Base-by-base conservation (phyloP, 176 grass and related monocot species). In the Olyra latifolia region DNA sequence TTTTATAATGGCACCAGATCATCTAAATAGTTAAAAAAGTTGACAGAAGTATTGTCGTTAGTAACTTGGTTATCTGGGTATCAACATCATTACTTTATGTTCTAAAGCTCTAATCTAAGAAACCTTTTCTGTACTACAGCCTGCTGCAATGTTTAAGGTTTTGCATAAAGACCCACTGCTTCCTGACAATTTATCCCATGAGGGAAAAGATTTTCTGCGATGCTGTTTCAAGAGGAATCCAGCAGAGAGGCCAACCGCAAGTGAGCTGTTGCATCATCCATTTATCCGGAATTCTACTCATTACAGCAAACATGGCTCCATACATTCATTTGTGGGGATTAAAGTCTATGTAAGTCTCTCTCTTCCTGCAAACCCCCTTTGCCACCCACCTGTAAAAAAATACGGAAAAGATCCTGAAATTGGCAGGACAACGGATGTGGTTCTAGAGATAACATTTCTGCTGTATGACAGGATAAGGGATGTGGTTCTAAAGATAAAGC, bases 81-180 rank as follows among this genome's bases (percentile, higher is more conserved):
- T 61, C 25, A 41, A 66, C 44, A 75, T 46, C 16, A n/a, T 22
- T 35, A 50, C 25, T 46, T 69, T 62, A 14, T 65, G 38, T 62
- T 54, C 44, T 80, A n/a, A 69, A 40, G 17, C 50, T 12, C 15
- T 79, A 59, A 23, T 67, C 39, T 74, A 74, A 68, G 10, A 32
- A 50, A 61, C 32, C 38, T 74, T 79, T 78, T 56, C 24, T 81
- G 6, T 58, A 46, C 38, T 57, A 62, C 88, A 98, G 92, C 80
- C 90, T 45, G 88, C 90, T 30, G 96, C 96, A 38, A 95, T 98
- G 92, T 98, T 98, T 87, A 98, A 88, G 59, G 96, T 98, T 32
- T 86, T 98, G 85, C 83, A 87, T 78, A 89, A 89, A 66, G 85
- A 92, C 59, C 92, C 90, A 30, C 73, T 83, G 28, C 81, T 98